Evolutionary conservation across 164 flowering plant genomes (phyloP), one percentile per base, ranked within the genome.

Genomic region (Vitis amurensis): DNA sequence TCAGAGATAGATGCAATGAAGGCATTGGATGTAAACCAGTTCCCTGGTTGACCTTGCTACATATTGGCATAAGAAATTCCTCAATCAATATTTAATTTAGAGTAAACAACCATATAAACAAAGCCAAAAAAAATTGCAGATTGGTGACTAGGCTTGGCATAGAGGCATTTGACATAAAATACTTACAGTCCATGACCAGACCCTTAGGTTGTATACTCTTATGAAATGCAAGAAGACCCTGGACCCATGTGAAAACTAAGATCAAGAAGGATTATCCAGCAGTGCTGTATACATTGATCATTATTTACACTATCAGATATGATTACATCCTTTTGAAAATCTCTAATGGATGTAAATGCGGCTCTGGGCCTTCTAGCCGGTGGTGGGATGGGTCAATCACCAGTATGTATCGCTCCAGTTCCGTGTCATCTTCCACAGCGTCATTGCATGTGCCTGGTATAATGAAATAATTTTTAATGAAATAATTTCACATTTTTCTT

Each of bases 341-440:
- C 15, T 29, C 19, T n/a, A 75, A 61, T 63, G 44, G 52, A 58
- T 56, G 19, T 66, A 66, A 60, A 13, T 77, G 79, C 97, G 92
- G 99, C 89, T 94, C 75, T 92, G 97, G 57, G 62, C 70, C n/a
- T 23, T 23, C 27, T 23, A 23, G 95, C 99, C 97, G 1, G 82
- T 88, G 3, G 85, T 91, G 44, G 97, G 97, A 8, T 89, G 94
- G 97, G 68, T 89, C 60, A 94, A 94, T 75, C 82, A 92, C 76
- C 89, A 77, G 66, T 90, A 85, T 60, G 81, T 92, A 77, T 97
- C 99, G 0, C 79, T 91, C 71, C 99, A 94, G 1, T 23, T 23
- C 27, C 27, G 27, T 23, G 27, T 23, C 27, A 23, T 23, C 27
- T 23, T 23, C 27, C 27, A 23, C 27, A 1, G 27, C 27, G 1